Conservation (phyloP, 352 stramenopile species). For the Phytophthora rubi region DNA sequence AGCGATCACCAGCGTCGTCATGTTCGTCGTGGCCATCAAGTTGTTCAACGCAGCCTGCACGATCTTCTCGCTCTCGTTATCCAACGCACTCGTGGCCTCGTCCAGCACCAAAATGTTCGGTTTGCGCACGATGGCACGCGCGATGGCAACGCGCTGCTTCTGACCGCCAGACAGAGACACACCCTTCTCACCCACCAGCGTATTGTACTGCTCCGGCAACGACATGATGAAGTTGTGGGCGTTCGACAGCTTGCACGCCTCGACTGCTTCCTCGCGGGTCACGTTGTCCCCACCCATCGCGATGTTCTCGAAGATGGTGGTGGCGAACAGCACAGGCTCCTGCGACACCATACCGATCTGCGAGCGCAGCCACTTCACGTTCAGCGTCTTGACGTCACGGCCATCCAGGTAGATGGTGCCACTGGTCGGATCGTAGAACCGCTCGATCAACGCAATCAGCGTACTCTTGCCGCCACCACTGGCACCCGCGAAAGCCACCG, state of each 20-base stretch:
- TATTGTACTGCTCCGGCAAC: conserved; percentile 91
- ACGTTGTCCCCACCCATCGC: conserved; percentile 60
- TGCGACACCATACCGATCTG: conserved; percentile 71
- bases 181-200: conserved; percentile 62
- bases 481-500: conserved; percentile 89
- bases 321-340: conserved; percentile 84
- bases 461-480: conserved; percentile 91
- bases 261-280: conserved; percentile 70
- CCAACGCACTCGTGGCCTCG: conserved; percentile 25
- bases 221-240: conserved; percentile 90
- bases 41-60: conserved; percentile 46
- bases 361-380: conserved; percentile 23
- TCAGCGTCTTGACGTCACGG: conserved; percentile 43
- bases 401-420: conserved; percentile 83
- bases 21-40: conserved; percentile 43
- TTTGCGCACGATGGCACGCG: conserved; percentile 22
- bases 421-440: conserved; percentile 77
- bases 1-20: conserved; percentile 65
- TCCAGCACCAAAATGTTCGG: conserved; percentile 27
- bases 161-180: conserved; percentile 59
- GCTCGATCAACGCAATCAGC: conserved; percentile 77
- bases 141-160: conserved; percentile 54
- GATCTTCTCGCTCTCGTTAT: conserved; percentile 42
- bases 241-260: conserved; percentile 85
- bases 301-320: conserved; percentile 92